These are phyloP conservation scores for Miscanthus lutarioriparius DNA, from an alignment of 176 grass and related monocot species.

Conservation along the genomic window DNA sequence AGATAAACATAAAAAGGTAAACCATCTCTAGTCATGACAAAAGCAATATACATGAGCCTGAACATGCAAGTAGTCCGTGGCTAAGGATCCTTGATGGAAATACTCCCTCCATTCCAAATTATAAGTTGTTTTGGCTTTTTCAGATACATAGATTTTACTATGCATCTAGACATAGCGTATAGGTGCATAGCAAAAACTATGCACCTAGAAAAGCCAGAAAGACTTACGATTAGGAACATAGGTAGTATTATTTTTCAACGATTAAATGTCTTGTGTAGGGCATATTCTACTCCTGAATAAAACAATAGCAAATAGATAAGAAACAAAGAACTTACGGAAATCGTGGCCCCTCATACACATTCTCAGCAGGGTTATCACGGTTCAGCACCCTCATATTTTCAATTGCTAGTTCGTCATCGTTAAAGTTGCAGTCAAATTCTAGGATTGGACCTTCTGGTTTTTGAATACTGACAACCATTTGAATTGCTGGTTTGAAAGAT, in stretches of 20 bases:
- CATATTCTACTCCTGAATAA: slow-evolving; percentile 20
- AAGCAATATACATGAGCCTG: not conserved
- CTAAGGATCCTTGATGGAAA: not conserved
- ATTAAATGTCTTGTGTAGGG: not conserved
- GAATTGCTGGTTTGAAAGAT: slow-evolving; percentile 56
- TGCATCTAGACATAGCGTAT: not conserved
- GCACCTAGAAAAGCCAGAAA: not conserved
- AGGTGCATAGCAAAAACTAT: not conserved
- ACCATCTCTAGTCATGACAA: not conserved
- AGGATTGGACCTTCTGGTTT: slow-evolving; percentile 66
- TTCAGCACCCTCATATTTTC: slow-evolving; percentile 72
- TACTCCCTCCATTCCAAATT: not conserved
- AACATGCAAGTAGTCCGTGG: not conserved
- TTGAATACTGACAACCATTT: slow-evolving; percentile 65
- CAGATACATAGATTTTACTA: not conserved
- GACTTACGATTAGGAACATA: not conserved
- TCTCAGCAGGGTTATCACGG: slow-evolving; percentile 44
- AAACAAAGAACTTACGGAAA: slow-evolving; percentile 76
- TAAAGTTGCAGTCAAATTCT: slow-evolving; percentile 83
- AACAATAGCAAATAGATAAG: not conserved
- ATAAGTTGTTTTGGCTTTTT: not conserved
- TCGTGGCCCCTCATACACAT: slow-evolving; percentile 68
- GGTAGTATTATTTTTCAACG: not conserved
- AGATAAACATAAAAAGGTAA: not conserved
- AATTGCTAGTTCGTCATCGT: slow-evolving; percentile 68